Evolutionary conservation across 1,284 basidiomycete species (phyloP).

Genomic region (Melampsora abietis-canadensis): DNA sequence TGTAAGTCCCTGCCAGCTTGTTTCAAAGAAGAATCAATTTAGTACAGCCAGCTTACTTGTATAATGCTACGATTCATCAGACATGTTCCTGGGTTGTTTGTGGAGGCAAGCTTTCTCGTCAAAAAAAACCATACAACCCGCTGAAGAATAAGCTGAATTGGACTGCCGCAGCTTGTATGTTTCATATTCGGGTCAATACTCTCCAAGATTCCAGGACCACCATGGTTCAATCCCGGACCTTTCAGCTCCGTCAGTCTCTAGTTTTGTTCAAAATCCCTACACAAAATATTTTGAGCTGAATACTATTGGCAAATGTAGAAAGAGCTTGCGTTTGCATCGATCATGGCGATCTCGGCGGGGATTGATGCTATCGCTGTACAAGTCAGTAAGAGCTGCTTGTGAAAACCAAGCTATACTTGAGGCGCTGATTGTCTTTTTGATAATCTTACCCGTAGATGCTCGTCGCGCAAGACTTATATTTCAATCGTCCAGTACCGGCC

Average conservation of each 20-base stretch:
- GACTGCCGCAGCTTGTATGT: conserved; percentile 17
- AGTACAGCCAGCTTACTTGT: no score
- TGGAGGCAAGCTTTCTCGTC: conserved; percentile 13
- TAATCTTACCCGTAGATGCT: no score
- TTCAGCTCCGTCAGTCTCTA: conserved; percentile 12
- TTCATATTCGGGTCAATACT: conserved; percentile 24
- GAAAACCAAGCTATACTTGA: no score
- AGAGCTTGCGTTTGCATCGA: conserved; percentile 37
- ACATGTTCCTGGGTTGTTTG: conserved; percentile 23
- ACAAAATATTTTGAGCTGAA: background rate
- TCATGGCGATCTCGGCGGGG: conserved; percentile 27
- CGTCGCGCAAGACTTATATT: conserved; percentile 27
- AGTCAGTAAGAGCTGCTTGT: conserved; percentile 3
- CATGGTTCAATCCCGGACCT: conserved; percentile 35
- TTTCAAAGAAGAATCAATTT: no score
- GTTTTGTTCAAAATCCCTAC: background rate
- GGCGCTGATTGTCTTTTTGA: no score
- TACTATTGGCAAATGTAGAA: conserved; percentile 6
- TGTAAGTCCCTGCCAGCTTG: background rate
- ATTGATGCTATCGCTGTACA: conserved; percentile 23
- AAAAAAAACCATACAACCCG: background rate
- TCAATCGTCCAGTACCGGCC: conserved; percentile 20
- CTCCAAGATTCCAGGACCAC: conserved; percentile 27
- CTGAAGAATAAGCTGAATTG: background rate
- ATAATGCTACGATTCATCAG: no score